Evolutionary conservation across 2,329 filamentous ascomycete genomes (phyloP), one percentile per base, ranked within the genome.

Genomic region (Diaporthe citrichinensis): DNA sequence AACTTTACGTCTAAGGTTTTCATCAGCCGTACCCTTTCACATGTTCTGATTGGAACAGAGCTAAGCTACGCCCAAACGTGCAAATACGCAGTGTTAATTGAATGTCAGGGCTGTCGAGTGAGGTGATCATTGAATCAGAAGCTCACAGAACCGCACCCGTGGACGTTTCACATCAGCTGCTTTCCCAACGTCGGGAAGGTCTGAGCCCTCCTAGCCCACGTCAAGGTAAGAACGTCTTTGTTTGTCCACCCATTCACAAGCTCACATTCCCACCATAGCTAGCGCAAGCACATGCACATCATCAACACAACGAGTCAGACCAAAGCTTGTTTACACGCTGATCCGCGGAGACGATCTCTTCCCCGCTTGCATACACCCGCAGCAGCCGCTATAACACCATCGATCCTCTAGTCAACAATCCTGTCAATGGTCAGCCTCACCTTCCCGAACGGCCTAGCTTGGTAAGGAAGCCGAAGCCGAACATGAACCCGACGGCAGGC

Each of bases 361-460:
- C 65, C 31, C 34, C 49, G 65, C 65, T 69, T 69, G 65, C 65
- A 69, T 20, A 31, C 34, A 69, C 65, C 65, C 65, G 34, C 65
- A 31, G 34, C 34, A 39, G 15, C 34, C 34, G 49, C 34, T 41
- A 69, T 41, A 55, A 69, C 49, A 55, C n/a, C 65, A 14, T 20
- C 17, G 1, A 14, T 7, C 14, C 23, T 28, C 65, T 10, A 46
- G n/a, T 62, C 59, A 12, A 7, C 34, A 4, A n/a, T 3, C 20
- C 44, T 34, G 17, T 23, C 23, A 23, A 49, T 34, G 25, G 10
- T n/a, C 34, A 41, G 65, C 49, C 65, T 69, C 14, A 34, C 46
- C 15, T 39, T 25, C 23, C 5, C 20, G 23, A 23, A 53, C 28
- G 65, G 23, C 34, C 31, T 53, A 55, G 34, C 49, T 14, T 55